Percentiles rank a stretch among this genome's conserved stretches.
Conservation (phyloP, 257 asterid species). For the Solanum habrochaites region DNA sequence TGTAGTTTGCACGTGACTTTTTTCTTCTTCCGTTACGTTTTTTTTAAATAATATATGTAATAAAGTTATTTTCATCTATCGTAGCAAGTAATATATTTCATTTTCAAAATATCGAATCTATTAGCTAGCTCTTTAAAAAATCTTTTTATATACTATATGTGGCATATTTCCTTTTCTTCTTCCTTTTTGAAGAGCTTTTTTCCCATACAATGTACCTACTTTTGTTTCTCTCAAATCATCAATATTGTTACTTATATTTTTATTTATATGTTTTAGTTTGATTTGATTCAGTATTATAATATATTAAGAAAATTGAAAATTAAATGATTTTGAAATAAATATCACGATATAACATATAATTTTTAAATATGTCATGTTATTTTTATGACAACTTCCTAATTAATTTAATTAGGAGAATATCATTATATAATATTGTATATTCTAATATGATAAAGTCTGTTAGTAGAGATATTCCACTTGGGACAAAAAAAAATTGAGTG, state of each 20-base stretch:
- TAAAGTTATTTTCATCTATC: not conserved
- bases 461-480: not conserved
- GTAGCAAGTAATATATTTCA: not conserved
- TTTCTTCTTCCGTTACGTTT: slow-evolving; percentile 13
- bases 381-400: not conserved
- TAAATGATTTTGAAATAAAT: not conserved
- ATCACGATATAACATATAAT: not conserved
- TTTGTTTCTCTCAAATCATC: not conserved
- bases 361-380: not conserved
- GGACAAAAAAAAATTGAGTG: not conserved
- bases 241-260: not conserved
- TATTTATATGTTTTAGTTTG: not conserved
- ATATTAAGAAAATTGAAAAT: not conserved
- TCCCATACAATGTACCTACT: not conserved
- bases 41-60: not conserved
- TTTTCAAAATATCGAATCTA: not conserved
- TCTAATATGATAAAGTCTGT: not conserved
- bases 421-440: not conserved
- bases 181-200: not conserved
- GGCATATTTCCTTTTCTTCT: not conserved
- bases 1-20: slow-evolving; percentile 8
- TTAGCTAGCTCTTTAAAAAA: not conserved
- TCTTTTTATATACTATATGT: not conserved
- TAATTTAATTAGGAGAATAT: not conserved
- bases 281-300: not conserved